These are phyloP conservation scores for Trametes villosa DNA, from an alignment of 768 basidiomycete genomes.

Conservation along the genomic window DNA sequence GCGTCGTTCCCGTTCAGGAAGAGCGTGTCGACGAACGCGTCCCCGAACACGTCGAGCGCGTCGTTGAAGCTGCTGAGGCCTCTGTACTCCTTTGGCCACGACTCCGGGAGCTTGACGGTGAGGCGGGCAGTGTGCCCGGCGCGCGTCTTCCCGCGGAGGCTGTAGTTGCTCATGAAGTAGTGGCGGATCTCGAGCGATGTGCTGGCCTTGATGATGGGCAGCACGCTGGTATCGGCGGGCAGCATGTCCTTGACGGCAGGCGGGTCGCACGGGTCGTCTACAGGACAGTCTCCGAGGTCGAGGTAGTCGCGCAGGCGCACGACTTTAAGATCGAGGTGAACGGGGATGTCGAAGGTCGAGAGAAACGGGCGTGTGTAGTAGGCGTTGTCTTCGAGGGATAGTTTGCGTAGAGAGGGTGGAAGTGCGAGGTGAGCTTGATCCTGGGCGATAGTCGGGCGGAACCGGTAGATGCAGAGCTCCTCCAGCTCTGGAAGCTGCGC, in stretches of 20 bases:
- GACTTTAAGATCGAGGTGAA: background rate
- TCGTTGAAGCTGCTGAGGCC: background rate
- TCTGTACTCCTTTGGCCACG: too few species aligned
- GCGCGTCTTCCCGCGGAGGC: background rate
- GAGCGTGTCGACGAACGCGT: background rate
- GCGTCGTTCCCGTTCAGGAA: background rate
- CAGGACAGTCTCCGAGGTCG: background rate
- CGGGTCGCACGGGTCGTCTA: too few species aligned
- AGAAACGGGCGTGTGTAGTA: slow-evolving; percentile 1
- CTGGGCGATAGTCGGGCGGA: background rate
- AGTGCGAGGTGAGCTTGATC: background rate
- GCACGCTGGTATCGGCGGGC: background rate
- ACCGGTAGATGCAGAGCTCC: background rate
- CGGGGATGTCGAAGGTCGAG: background rate
- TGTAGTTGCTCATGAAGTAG: background rate
- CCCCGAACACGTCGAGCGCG: background rate
- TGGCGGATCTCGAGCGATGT: background rate
- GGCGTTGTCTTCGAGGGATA: background rate
- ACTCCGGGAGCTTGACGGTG: background rate
- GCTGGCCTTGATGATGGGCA: background rate
- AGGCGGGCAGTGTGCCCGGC: background rate
- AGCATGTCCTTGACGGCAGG: background rate
- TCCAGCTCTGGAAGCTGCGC: background rate
- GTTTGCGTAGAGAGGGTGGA: background rate
- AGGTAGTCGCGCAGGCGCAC: background rate